Evolutionary conservation across 2,329 filamentous ascomycete species (phyloP).

Genomic region (Endoconidiophora polonica): DNA sequence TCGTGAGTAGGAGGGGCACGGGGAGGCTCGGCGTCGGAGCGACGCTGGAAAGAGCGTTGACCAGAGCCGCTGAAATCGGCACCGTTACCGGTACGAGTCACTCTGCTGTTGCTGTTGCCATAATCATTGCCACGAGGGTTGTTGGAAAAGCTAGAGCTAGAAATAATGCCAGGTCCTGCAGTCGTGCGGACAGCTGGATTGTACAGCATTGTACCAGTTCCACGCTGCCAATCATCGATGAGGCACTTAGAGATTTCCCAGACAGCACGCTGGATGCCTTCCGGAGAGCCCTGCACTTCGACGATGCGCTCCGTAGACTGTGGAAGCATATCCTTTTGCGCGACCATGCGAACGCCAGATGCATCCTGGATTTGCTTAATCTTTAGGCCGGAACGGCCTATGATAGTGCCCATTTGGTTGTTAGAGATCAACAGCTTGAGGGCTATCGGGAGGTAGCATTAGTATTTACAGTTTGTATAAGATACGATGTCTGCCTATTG

Average conservation of each 20-base stretch:
- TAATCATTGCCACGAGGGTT: slow-evolving; percentile 33
- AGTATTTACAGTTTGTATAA: neutral
- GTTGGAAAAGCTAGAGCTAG: slow-evolving; percentile 23
- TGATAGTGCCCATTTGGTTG: slow-evolving; percentile 99
- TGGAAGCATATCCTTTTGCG: slow-evolving; percentile 98
- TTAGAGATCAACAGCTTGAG: slow-evolving; percentile 97
- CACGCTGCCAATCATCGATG: slow-evolving; percentile 93
- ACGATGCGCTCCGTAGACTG: slow-evolving; percentile 97
- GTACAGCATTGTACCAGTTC: slow-evolving; percentile 92
- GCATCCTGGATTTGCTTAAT: slow-evolving; percentile 99
- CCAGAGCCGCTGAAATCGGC: slow-evolving; percentile 87
- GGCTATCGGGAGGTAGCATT: slow-evolving; percentile 34
- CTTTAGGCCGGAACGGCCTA: slow-evolving; percentile 87
- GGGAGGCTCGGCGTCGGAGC: slow-evolving; percentile 68
- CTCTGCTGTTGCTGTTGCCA: slow-evolving; percentile 47
- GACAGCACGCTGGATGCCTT: slow-evolving; percentile 85
- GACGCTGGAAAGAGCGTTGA: slow-evolving; percentile 53
- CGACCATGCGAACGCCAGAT: slow-evolving; percentile 95
- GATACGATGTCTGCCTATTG: neutral
- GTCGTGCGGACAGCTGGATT: slow-evolving; percentile 82
- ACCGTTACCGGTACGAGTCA: slow-evolving; percentile 90
- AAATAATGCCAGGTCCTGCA: slow-evolving; percentile 34
- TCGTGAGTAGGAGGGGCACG: slow-evolving; percentile 78
- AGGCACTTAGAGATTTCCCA: slow-evolving; percentile 99
- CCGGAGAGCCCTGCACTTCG: slow-evolving; percentile 85